Conservation (phyloP, 139 green algal genomes). For the Chlorella sp. region DNA sequence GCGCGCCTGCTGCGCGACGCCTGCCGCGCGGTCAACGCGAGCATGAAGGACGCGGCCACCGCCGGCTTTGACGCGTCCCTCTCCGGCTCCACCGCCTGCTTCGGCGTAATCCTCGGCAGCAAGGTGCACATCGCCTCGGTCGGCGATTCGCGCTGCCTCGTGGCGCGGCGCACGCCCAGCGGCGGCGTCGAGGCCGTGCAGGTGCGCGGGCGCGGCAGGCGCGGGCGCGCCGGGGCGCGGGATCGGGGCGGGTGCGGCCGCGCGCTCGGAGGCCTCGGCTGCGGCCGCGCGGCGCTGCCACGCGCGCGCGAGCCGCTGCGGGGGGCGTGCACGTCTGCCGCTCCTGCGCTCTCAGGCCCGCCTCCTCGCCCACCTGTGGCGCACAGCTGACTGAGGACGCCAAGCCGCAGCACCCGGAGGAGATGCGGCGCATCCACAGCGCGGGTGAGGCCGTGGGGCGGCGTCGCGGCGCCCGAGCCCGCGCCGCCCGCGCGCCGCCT, state of each 20-base stretch:
- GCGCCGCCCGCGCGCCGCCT: too few relatives aligned
- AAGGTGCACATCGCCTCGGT: slow-evolving; percentile 26
- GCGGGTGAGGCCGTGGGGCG: not conserved
- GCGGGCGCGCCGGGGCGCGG: too few relatives aligned
- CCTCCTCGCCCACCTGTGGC: too few relatives aligned
- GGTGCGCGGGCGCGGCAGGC: too few relatives aligned
- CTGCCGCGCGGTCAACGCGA: slow-evolving; percentile 14
- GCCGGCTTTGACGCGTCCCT: slow-evolving; percentile 31
- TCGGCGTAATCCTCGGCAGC: slow-evolving; percentile 26
- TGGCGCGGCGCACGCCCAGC: not conserved
- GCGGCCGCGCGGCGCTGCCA: too few relatives aligned
- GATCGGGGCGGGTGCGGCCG: too few relatives aligned
- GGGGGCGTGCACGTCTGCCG: too few relatives aligned
- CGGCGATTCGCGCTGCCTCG: slow-evolving; percentile 42
- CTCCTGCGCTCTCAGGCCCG: too few relatives aligned
- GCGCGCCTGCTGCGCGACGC: slow-evolving; percentile 20
- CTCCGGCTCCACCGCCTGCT: slow-evolving; percentile 48
- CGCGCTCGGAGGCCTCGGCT: too few relatives aligned
- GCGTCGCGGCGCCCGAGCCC: too few relatives aligned
- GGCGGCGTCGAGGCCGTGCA: slow-evolving; percentile 27
- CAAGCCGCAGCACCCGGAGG: slow-evolving; percentile 43
- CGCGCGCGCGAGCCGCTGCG: too few relatives aligned
- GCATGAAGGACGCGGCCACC: slow-evolving; percentile 8
- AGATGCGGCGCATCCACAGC: slow-evolving; percentile 50
- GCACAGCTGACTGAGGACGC: slow-evolving; percentile 57